phyloP scores from a whole-genome alignment of 2,329 filamentous ascomycete species.

The Colletotrichum endophyticum region DNA sequence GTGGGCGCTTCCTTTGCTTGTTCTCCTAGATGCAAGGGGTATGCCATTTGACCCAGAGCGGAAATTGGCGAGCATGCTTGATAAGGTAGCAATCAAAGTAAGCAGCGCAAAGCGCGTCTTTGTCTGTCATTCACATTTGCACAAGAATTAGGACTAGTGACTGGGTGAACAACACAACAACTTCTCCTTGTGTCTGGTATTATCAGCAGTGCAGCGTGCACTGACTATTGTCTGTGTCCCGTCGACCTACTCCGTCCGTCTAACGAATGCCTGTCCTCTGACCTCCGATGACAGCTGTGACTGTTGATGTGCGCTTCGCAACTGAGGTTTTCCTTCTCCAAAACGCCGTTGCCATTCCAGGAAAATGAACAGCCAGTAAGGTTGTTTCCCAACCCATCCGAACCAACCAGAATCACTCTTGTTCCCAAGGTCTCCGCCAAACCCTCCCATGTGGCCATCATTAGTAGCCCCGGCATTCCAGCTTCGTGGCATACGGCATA shows the following conservation, averaged over 20 bases:
- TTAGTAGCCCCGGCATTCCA: not conserved
- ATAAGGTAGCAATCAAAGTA: not conserved
- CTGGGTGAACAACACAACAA: not conserved
- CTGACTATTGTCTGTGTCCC: not conserved
- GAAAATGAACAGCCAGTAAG: not conserved
- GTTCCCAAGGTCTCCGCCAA: not conserved
- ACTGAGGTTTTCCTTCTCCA: slow-evolving; percentile 11
- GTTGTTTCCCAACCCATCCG: not conserved
- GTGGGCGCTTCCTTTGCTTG: not conserved
- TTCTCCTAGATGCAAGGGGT: not conserved
- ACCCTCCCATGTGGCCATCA: not conserved
- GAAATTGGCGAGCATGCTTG: not conserved
- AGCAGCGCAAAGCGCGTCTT: not conserved
- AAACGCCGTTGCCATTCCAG: slow-evolving; percentile 7
- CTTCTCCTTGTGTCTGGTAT: not conserved
- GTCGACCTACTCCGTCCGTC: not conserved
- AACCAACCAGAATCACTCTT: not conserved
- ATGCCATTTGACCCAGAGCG: not conserved
- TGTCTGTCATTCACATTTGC: not conserved
- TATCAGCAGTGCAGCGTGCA: not conserved
- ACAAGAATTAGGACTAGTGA: not conserved
- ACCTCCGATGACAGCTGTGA: not conserved
- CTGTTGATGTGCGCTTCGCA: not conserved
- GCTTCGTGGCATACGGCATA: not conserved
- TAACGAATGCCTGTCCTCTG: not conserved